These are phyloP conservation scores for Pterocarpus macrocarpus DNA, from an alignment of 306 rosid species.

Conservation along the genomic window DNA sequence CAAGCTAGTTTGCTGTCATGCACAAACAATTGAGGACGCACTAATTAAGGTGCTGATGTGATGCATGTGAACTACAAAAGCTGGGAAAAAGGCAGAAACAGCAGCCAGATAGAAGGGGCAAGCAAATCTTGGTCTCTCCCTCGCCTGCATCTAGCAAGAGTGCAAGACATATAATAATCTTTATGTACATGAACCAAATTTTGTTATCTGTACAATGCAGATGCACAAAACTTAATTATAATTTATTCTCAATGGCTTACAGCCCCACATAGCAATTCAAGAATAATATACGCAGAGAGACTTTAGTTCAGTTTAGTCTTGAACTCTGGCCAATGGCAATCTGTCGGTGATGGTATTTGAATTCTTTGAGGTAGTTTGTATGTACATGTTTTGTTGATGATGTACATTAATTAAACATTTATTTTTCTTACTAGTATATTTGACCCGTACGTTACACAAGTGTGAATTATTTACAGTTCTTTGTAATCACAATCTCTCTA, in stretches of 20 bases:
- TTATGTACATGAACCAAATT: background rate
- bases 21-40: background rate
- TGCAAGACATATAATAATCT: background rate
- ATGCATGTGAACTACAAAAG: no score
- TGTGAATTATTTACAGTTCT: no score
- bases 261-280: background rate
- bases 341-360: background rate
- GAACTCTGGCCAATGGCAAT: background rate
- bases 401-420: no score
- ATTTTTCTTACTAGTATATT: no score
- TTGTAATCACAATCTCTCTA: no score
- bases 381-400: no score
- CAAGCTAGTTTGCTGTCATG: constrained; percentile 17
- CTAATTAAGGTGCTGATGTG: background rate
- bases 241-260: background rate
- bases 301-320: background rate
- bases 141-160: background rate
- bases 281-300: background rate
- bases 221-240: background rate
- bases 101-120: constrained; percentile 1
- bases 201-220: background rate
- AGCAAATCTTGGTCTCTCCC: constrained; percentile 14
- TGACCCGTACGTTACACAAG: no score
- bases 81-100: background rate
- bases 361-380: background rate